Evolutionary conservation across 2,329 filamentous ascomycete genomes (phyloP).

Genomic region (Colletotrichum spaethianum): DNA sequence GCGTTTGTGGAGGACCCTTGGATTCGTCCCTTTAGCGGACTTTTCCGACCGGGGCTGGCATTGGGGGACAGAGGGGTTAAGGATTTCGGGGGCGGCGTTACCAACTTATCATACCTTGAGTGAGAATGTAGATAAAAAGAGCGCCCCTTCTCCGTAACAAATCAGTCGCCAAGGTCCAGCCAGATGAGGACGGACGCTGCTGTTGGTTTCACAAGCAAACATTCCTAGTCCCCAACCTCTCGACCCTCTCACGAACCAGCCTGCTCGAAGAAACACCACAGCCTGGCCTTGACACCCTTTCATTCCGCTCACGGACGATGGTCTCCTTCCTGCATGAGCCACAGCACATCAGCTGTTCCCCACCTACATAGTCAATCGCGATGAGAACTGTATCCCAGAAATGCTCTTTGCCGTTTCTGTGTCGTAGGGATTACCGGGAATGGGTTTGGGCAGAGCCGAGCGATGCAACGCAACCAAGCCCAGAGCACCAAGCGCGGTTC

Average conservation of each 20-base stretch:
- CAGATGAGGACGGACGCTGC: background rate
- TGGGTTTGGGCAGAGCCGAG: too few species aligned
- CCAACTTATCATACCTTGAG: background rate
- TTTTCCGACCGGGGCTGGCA: background rate
- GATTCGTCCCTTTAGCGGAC: background rate
- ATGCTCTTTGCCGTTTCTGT: too few species aligned
- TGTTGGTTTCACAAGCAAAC: constrained; percentile 14
- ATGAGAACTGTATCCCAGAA: too few species aligned
- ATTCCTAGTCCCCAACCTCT: background rate
- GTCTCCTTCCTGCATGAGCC: background rate
- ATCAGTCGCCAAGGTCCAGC: constrained; percentile 9
- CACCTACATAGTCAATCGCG: too few species aligned
- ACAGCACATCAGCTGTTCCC: background rate
- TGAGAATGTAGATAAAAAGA: background rate
- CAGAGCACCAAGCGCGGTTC: too few species aligned
- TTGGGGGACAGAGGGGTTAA: background rate
- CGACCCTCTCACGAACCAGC: background rate
- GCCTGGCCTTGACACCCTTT: background rate
- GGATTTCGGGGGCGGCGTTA: background rate
- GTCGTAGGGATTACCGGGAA: too few species aligned
- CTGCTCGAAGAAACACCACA: background rate
- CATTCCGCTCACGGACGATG: background rate
- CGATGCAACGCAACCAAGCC: too few species aligned
- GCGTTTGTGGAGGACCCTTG: background rate
- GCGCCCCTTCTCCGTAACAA: too few species aligned